A percentile compares a stretch with the other conserved stretches of the same genome.
Evolutionary conservation across 768 basidiomycete genomes (phyloP).

Genomic region (Tylopilus subfusipes): DNA sequence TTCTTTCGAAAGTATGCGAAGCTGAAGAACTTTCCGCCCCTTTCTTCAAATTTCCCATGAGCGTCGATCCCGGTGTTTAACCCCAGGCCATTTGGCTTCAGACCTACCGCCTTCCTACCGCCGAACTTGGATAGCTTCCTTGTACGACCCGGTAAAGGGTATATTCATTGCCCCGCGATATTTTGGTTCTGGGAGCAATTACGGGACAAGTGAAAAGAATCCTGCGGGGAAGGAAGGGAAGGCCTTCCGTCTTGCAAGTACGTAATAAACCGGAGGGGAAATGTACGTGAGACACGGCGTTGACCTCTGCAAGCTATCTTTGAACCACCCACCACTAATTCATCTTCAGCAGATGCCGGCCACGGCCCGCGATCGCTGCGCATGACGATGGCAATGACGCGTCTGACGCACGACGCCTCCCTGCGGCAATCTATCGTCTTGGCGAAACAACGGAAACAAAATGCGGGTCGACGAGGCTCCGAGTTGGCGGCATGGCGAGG

Average conservation of each 20-base stretch:
- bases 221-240: conserved; percentile 6
- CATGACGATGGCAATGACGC: not conserved
- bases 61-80: conserved; percentile 15
- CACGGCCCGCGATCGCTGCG: conserved; percentile 3
- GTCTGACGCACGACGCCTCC: not conserved
- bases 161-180: not conserved
- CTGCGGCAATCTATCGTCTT: not conserved
- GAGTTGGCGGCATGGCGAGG: conserved; percentile 1
- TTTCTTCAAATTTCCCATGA: not conserved
- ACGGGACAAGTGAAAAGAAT: not conserved
- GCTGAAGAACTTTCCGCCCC: conserved; percentile 4
- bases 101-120: not conserved
- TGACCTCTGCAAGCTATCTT: not conserved
- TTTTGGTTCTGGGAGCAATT: not conserved
- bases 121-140: not conserved
- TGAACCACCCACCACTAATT: not conserved
- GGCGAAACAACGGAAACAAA: not conserved
- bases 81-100: conserved; percentile 3
- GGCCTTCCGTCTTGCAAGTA: conserved; percentile 5
- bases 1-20: conserved; percentile 1
- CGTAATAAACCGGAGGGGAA: conserved; percentile 19
- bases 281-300: conserved; percentile 7
- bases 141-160: not conserved
- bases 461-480: conserved; percentile 7
- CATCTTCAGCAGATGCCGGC: not conserved